Evolutionary conservation across 192 early-diverging fungal genomes (phyloP).

Genomic region (Coemansia sp.): DNA sequence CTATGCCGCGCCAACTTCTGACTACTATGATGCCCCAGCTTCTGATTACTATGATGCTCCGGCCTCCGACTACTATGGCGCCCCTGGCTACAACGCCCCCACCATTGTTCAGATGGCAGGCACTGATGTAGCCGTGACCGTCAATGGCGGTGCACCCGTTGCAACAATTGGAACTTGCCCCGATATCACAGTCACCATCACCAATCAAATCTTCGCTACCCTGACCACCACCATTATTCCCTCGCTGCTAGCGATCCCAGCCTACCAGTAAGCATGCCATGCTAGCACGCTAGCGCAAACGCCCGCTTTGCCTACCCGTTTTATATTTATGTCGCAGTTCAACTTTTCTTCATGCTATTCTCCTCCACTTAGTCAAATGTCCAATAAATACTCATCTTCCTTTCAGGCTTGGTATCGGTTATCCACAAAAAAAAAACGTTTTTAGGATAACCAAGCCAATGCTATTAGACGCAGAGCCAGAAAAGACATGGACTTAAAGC

Average conservation of each 20-base stretch:
- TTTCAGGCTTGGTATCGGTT: too few relatives aligned
- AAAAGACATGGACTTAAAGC: too few relatives aligned
- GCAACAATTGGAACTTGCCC: constrained; percentile 45
- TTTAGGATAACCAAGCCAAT: too few relatives aligned
- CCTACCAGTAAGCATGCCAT: not conserved
- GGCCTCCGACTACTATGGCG: constrained; percentile 11
- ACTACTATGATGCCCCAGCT: constrained; percentile 8
- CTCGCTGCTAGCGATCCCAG: constrained; percentile 40
- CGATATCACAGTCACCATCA: constrained; percentile 49
- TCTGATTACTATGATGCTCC: constrained; percentile 9
- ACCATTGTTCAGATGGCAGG: constrained; percentile 43
- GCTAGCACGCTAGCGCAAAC: not conserved
- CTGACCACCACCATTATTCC: constrained; percentile 44
- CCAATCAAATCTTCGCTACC: constrained; percentile 38
- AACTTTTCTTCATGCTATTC: not conserved
- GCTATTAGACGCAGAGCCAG: too few relatives aligned
- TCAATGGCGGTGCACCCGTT: constrained; percentile 39
- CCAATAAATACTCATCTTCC: not conserved
- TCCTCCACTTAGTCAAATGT: constrained; percentile 23
- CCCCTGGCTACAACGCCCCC: constrained; percentile 16
- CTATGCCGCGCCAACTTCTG: constrained; percentile 1
- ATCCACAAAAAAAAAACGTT: too few relatives aligned
- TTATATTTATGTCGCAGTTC: not conserved
- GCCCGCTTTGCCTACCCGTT: too few relatives aligned
- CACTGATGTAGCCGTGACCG: constrained; percentile 31